Evolutionary conservation across 2,329 filamentous ascomycete genomes (phyloP).

Genomic region (Ilyonectria sp.): DNA sequence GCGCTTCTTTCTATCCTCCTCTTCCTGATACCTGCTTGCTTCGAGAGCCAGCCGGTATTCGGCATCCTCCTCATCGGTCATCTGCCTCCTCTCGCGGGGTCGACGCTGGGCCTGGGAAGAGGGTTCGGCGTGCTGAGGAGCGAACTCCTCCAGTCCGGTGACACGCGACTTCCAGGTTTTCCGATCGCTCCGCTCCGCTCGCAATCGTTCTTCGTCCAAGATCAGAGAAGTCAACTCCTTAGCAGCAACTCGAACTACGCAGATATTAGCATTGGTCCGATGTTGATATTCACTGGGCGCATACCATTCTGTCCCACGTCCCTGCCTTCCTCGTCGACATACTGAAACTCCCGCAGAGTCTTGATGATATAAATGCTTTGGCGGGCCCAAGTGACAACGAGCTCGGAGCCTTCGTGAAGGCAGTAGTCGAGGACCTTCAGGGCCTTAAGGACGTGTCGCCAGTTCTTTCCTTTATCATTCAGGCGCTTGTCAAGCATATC

Average conservation of each 20-base stretch:
- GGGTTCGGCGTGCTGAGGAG: conserved; percentile 60
- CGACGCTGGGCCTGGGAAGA: conserved; percentile 58
- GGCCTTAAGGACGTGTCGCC: conserved; percentile 97
- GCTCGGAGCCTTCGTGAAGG: conserved; percentile 94
- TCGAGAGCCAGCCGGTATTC: conserved; percentile 94
- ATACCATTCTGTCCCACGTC: conserved; percentile 97
- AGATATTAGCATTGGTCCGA: conserved; percentile 36
- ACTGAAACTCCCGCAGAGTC: conserved; percentile 96
- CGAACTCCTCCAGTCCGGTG: conserved; percentile 90
- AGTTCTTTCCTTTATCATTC: conserved; percentile 99
- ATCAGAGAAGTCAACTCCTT: conserved; percentile 96
- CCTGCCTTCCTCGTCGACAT: conserved; percentile 93
- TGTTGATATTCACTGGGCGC: conserved; percentile 47
- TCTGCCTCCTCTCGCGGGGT: conserved; percentile 65
- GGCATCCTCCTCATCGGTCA: conserved; percentile 85
- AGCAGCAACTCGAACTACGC: conserved; percentile 89
- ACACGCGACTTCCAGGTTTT: conserved; percentile 98
- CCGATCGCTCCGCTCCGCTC: conserved; percentile 90
- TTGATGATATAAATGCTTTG: conserved; percentile 99
- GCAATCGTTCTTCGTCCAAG: conserved; percentile 92
- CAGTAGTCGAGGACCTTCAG: conserved; percentile 98
- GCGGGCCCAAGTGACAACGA: conserved; percentile 97
- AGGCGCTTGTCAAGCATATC: conserved; percentile 99
- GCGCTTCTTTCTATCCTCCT: conserved; percentile 86
- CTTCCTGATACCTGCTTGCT: conserved; percentile 94